phyloP scores from a whole-genome alignment of 306 rosid species.

The Acmispon strigosus region DNA sequence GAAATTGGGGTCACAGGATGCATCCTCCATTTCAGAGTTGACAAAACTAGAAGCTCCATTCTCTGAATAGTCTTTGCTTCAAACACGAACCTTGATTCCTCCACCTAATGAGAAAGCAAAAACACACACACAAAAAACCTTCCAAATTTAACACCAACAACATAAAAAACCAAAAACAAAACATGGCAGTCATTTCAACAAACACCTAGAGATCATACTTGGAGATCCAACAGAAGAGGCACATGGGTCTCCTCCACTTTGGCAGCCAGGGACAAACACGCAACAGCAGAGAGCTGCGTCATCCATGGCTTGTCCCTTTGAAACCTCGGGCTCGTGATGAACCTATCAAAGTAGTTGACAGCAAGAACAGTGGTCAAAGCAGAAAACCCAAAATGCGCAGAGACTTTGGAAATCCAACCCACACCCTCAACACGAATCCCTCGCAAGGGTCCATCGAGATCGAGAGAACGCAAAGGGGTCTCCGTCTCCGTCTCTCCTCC shows the following conservation, averaged over 20 bases:
- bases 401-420: conserved; percentile 64
- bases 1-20: conserved; percentile 87
- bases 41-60: conserved; percentile 91
- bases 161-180: neutral
- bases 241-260: conserved; percentile 83
- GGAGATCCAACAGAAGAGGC: conserved; percentile 77
- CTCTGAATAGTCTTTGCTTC: conserved; percentile 80
- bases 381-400: conserved; percentile 53
- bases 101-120: conserved; percentile 41
- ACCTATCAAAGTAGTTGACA: conserved; percentile 90
- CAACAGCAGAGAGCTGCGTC: conserved; percentile 71
- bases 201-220: conserved; percentile 54
- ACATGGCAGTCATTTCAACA: conserved; percentile 39
- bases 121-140: neutral
- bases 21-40: conserved; percentile 91
- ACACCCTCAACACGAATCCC: conserved; percentile 52
- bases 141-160: neutral
- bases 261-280: conserved; percentile 86
- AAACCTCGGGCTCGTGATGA: conserved; percentile 42
- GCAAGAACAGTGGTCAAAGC: conserved; percentile 72
- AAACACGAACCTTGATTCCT: conserved; percentile 64
- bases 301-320: conserved; percentile 81
- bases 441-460: conserved; percentile 36
- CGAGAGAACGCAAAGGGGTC: conserved; percentile 26
- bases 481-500: no score